Base-by-base conservation (phyloP, 331 rosid species). In the Phaseolus coccineus region DNA sequence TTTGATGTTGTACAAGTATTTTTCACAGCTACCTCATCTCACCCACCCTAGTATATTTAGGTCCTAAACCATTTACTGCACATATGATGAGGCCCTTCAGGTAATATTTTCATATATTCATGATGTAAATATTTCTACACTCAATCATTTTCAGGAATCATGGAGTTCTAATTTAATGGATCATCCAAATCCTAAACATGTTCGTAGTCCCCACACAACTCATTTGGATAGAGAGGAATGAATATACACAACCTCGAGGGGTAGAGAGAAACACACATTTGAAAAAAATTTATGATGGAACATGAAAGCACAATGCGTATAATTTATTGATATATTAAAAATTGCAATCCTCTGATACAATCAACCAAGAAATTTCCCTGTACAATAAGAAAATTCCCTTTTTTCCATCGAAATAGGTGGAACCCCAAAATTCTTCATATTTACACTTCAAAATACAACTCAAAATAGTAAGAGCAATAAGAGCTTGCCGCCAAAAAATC, bases 391-490 rank as follows among this genome's bases (percentile, higher is more conserved):
- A 53, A 69, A 78, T 80, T 80, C 83, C 83, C 44, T 47, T 72
- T 35, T 78, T 69, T 76, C 74, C 83, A 80, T 79, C 74, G 62
- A 74, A 87, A 81, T 47, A 65, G 82, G 78, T 82, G 71, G 84
- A 85, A 82, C 86, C 88, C 81, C 87, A 90, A 88, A 90, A 93
- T 87, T 88, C 89, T 85, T 69, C 75, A 70, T 88, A 89, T 89
- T 72, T 88, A 91, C 96, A 91, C 40, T 91, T 76, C 69, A 52
- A 61, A 71, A 50, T 74, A 74, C 77, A 82, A 83, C 75, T 84
- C 80, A 76, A 79, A 86, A 75, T 51, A 83, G 28, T 80, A 48
- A 80, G 72, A 82, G 85, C 85, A 79, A 81, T 67, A 79, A 81
- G 86, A 88, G 76, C 82, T 84, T 75, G 73, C 86, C 24, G 37